These are phyloP conservation scores for Deinandra increscens DNA, from an alignment of 129 eudicot genomes.

Conservation along the genomic window DNA sequence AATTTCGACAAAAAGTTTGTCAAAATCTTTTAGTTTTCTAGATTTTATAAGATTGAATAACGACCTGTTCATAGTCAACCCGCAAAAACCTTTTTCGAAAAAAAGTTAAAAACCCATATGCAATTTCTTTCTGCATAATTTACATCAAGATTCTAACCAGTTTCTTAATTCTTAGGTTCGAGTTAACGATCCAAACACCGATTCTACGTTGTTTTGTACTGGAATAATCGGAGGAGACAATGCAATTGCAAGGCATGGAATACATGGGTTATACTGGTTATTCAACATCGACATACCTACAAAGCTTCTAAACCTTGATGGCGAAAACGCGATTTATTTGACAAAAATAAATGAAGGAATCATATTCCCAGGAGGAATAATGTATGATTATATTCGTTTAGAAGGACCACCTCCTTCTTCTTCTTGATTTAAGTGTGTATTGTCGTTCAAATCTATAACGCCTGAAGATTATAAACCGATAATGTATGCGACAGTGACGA, in stretches of 20 bases:
- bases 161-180: slow-evolving; percentile 41
- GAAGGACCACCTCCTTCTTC: slow-evolving; percentile 43
- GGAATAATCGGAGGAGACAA: slow-evolving; percentile 74
- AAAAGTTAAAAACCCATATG: neutral
- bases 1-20: too few species aligned
- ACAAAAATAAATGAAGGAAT: slow-evolving; percentile 37
- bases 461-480: too few species aligned
- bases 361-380: slow-evolving; percentile 43
- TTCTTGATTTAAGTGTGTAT: neutral
- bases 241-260: slow-evolving; percentile 66
- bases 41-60: neutral
- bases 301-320: neutral
- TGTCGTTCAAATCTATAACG: too few species aligned
- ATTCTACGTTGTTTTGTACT: slow-evolving; percentile 44
- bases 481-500: too few species aligned
- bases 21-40: neutral
- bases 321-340: slow-evolving; percentile 43
- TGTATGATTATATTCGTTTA: slow-evolving; percentile 65
- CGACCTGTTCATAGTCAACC: too few species aligned
- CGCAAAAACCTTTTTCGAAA: neutral
- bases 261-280: slow-evolving; percentile 65
- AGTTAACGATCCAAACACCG: slow-evolving; percentile 37
- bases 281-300: slow-evolving; percentile 42
- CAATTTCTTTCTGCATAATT: neutral
- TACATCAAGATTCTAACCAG: neutral